Conservation (phyloP, 2,329 filamentous ascomycete species). For the Endocalyx cinctus region DNA sequence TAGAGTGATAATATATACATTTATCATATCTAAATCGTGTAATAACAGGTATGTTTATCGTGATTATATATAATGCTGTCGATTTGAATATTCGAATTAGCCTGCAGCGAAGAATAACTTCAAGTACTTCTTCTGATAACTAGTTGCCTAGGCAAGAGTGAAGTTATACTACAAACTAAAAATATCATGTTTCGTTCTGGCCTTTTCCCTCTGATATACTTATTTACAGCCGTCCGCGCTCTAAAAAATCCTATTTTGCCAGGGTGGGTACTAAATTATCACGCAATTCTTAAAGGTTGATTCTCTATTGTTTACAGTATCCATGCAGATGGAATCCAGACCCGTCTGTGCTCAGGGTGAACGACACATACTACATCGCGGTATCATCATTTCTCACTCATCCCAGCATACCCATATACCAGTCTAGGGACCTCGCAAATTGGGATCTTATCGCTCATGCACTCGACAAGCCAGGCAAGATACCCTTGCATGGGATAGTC, state of each 20-base stretch:
- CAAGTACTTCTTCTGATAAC: too few species aligned
- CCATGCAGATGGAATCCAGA: conserved; percentile 23
- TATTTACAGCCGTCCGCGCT: neutral
- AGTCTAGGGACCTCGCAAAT: conserved; percentile 27
- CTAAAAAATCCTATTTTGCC: conserved; percentile 25
- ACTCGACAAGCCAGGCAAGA: neutral
- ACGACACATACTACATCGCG: conserved; percentile 32
- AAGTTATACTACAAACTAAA: too few species aligned
- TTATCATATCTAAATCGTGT: too few species aligned
- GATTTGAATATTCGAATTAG: too few species aligned
- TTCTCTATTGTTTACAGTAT: neutral
- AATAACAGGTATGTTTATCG: too few species aligned
- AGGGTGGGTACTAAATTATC: too few species aligned
- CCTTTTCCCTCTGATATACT: neutral
- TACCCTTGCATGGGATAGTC: neutral
- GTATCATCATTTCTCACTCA: conserved; percentile 59
- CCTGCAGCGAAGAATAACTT: too few species aligned
- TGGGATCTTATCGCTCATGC: conserved; percentile 25
- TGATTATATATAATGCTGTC: too few species aligned
- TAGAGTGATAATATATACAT: too few species aligned
- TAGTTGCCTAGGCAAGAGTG: too few species aligned
- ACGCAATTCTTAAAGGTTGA: too few species aligned
- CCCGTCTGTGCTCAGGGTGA: conserved; percentile 23
- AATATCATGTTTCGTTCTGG: too few species aligned
- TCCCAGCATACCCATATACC: conserved; percentile 42